Evolutionary conservation across 805 yeast species (phyloP).

Genomic region (Cyberlindnera mycetangii): DNA sequence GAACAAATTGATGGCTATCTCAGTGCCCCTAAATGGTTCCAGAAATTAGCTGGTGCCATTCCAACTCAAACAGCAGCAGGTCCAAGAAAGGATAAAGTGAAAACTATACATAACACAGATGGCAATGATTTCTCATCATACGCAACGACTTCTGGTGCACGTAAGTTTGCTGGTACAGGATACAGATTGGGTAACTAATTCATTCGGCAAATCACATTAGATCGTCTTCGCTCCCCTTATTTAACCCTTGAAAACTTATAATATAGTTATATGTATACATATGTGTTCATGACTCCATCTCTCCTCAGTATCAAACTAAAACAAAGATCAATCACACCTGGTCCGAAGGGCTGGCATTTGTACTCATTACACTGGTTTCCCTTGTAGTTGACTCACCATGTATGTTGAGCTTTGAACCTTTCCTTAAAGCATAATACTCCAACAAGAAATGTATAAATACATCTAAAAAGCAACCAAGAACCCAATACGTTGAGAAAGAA

Average conservation of each 20-base stretch:
- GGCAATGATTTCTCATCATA: conserved; percentile 3
- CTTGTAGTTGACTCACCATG: not conserved
- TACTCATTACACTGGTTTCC: not conserved
- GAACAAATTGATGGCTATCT: conserved; percentile 48
- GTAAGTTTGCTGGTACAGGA: conserved; percentile 37
- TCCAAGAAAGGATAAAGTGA: conserved; percentile 2
- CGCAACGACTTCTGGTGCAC: conserved; percentile 9
- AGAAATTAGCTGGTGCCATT: conserved; percentile 25
- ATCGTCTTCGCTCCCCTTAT: not conserved
- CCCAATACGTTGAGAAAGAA: conserved; percentile 23
- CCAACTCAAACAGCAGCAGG: not conserved
- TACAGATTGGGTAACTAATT: conserved; percentile 33
- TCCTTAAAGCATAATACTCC: conserved; percentile 18
- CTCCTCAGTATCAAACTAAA: too few species aligned
- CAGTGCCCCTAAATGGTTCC: conserved; percentile 51
- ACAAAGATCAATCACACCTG: not conserved
- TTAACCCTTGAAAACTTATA: too few species aligned
- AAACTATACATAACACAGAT: conserved; percentile 13
- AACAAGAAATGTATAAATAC: conserved; percentile 20
- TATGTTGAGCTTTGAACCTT: conserved; percentile 1
- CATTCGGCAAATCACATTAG: not conserved
- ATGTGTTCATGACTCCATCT: too few species aligned
- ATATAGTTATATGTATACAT: too few species aligned
- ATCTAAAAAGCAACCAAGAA: conserved; percentile 20
- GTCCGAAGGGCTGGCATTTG: not conserved